Evolutionary conservation across 805 yeast genomes (phyloP), one percentile per base, ranked within the genome.

Genomic region (Pichia rugopelliculosa): DNA sequence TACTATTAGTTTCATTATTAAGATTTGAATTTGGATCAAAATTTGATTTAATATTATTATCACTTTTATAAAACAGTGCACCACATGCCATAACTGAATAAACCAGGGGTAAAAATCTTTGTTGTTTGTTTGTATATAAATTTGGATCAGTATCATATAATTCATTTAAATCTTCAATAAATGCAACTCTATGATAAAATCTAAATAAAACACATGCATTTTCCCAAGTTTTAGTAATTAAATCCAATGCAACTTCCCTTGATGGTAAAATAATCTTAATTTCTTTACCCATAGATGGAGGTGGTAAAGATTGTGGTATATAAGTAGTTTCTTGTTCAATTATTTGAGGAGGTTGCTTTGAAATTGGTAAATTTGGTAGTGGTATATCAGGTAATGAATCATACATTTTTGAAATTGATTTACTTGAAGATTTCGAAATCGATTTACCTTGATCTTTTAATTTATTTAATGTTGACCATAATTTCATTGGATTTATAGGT

Each of bases 81-180:
- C 96, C 96, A 53, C 88, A 87, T 0, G 96, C 96, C 67, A 89
- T 73, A n/a, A 87, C 85, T 1, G 93, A 79, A 65, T 88, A 88
- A 38, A 88, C 80, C 51, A 89, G 72, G 0, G 96, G 95, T 45
- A 87, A 66, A 52, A 87, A 84, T 55, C 79, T 76, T 51, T 78
- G 83, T 60, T 87, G 95, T 50, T 84, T 75, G 53, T 82, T 81
- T 3, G 87, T 79, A 62, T 81, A 84, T 49, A 77, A 76, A 15
- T 75, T 72, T 0, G 95, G 91, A 57, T 84, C 89, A 10, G 86
- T 74, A 39, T 81, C 83, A 64, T 87, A 88, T 24, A 88, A 67
- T 47, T 84, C 77, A 55, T 85, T 90, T 24, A 88, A 69, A 54
- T 85, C 89, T 52, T 78, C 77, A 45, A 84, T 72, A 51, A 88